Conservation (phyloP, 306 rosid genomes). For the Prunus campanulata region DNA sequence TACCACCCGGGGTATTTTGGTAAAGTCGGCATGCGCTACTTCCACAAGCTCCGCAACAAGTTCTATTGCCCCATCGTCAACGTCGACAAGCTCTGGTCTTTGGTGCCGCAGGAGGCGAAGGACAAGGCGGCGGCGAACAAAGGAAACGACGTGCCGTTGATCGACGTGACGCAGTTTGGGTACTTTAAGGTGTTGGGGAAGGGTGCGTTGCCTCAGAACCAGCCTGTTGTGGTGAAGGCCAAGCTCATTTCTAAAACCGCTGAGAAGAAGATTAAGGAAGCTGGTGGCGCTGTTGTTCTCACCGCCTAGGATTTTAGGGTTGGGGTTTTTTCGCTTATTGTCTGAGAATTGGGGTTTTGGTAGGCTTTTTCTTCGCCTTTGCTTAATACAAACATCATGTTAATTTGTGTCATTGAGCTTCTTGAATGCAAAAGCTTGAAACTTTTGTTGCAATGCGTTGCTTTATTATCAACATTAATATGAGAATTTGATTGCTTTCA, state of each 20-base stretch:
- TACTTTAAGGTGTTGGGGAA: conserved; percentile 2
- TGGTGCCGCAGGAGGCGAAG: conserved; percentile 3
- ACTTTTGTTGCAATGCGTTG: not conserved
- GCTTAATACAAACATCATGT: not conserved
- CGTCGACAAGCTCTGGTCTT: not conserved
- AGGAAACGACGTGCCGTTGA: not conserved
- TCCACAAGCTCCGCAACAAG: conserved; percentile 11
- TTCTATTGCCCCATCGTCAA: conserved; percentile 3
- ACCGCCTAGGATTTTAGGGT: not conserved
- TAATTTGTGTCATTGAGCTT: not conserved
- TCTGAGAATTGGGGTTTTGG: not conserved
- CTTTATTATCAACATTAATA: not conserved
- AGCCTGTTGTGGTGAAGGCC: not conserved
- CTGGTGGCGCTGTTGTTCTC: not conserved
- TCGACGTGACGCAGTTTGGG: not conserved
- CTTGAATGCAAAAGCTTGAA: not conserved
- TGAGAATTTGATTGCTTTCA: not conserved
- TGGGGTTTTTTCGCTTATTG: not conserved
- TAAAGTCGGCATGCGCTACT: conserved; percentile 8
- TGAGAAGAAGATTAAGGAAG: conserved; percentile 7
- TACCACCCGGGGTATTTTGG: conserved; percentile 11
- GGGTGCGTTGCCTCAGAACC: not conserved
- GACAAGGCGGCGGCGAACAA: not conserved
- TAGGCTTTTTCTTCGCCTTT: no score
- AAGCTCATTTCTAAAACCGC: conserved; percentile 1